These are phyloP conservation scores for Populus euphratica DNA, from an alignment of 345 rosid species.

Conservation along the genomic window DNA sequence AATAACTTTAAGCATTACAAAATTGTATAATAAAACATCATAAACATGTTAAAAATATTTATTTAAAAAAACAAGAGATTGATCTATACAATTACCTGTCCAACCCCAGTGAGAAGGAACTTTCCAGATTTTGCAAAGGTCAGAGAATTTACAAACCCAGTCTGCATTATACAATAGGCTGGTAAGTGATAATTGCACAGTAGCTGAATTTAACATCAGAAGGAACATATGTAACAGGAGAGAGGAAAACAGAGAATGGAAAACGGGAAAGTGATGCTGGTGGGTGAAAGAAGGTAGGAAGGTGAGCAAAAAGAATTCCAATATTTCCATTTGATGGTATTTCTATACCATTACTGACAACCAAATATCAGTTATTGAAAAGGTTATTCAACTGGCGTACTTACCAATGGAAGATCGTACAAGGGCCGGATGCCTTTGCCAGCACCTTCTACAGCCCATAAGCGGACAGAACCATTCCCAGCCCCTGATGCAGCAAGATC, in stretches of 20 bases:
- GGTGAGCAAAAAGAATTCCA: background rate
- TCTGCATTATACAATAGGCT: slow-evolving; percentile 37
- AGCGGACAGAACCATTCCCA: slow-evolving; percentile 72
- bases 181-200: slow-evolving; percentile 1
- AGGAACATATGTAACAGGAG: background rate
- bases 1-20: slow-evolving; percentile 3
- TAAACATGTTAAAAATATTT: background rate
- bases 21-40: background rate
- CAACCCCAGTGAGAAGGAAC: slow-evolving; percentile 85
- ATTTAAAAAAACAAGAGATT: background rate
- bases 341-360: background rate
- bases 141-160: slow-evolving; percentile 88
- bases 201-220: background rate
- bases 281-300: background rate
- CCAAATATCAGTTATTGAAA: background rate
- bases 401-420: slow-evolving; percentile 70
- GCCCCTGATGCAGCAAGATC: slow-evolving; percentile 98
- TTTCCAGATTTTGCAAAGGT: slow-evolving; percentile 86
- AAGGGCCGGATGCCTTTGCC: slow-evolving; percentile 49
- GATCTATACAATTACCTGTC: slow-evolving; percentile 49
- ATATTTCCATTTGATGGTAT: background rate
- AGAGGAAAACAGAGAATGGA: background rate
- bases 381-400: background rate
- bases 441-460: slow-evolving; percentile 67
- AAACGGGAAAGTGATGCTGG: background rate